These are phyloP conservation scores for Xylariaceae sp. DNA, from an alignment of 2,329 filamentous ascomycete species.

Conservation along the genomic window DNA sequence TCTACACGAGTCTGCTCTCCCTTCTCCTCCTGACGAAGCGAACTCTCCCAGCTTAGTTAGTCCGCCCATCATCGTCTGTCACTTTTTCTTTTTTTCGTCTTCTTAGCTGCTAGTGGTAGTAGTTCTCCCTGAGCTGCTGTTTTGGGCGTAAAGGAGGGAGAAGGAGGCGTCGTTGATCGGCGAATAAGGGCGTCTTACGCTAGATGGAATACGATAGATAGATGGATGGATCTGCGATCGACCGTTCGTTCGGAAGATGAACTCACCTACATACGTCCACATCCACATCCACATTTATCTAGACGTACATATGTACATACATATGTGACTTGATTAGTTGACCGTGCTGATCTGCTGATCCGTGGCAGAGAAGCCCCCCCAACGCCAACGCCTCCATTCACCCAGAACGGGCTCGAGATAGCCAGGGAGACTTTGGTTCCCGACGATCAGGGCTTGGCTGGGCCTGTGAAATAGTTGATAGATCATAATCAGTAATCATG, in stretches of 20 bases:
- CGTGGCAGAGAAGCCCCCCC: too few species aligned
- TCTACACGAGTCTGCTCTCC: not conserved
- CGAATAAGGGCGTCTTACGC: not conserved
- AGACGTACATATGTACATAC: too few species aligned
- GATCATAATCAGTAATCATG: not conserved
- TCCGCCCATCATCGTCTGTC: not conserved
- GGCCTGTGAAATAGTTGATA: not conserved
- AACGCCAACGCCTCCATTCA: too few species aligned
- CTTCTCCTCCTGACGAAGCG: too few species aligned
- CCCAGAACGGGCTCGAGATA: too few species aligned
- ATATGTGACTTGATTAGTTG: too few species aligned
- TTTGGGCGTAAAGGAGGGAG: not conserved
- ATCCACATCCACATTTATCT: too few species aligned
- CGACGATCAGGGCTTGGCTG: not conserved
- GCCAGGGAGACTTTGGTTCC: too few species aligned
- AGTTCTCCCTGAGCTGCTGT: not conserved
- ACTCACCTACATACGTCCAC: too few species aligned
- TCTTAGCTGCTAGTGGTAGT: not conserved
- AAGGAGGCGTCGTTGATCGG: not conserved
- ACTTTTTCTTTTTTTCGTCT: not conserved
- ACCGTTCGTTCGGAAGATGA: too few species aligned
- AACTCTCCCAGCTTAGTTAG: not conserved
- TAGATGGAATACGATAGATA: not conserved
- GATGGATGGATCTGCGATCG: not conserved
- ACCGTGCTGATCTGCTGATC: too few species aligned